Evolutionary conservation across 805 yeast genomes (phyloP).

Genomic region (Ogataea chonburiensis): DNA sequence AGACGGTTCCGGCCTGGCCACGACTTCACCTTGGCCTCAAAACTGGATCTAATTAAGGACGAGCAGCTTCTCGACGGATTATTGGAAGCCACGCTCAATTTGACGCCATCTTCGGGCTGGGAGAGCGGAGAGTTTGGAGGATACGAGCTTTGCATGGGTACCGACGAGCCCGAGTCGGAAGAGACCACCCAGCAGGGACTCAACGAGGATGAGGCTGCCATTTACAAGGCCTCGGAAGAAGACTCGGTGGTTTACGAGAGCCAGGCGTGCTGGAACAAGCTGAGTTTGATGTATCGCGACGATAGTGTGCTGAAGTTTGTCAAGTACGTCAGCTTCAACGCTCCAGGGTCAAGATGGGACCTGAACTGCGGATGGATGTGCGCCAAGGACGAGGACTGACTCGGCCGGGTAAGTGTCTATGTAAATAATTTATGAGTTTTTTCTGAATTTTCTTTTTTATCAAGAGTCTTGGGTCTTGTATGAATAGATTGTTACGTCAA

Average conservation of each 20-base stretch:
- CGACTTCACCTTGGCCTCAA: slow-evolving; percentile 89
- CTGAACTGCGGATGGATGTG: slow-evolving; percentile 78
- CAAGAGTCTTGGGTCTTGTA: slow-evolving; percentile 8
- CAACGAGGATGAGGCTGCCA: slow-evolving; percentile 76
- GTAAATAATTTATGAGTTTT: not conserved
- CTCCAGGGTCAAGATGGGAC: slow-evolving; percentile 94
- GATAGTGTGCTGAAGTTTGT: slow-evolving; percentile 85
- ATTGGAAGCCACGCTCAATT: slow-evolving; percentile 75
- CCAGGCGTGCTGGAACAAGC: slow-evolving; percentile 80
- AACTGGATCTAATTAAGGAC: slow-evolving; percentile 31
- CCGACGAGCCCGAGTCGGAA: slow-evolving; percentile 42
- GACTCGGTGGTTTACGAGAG: slow-evolving; percentile 75
- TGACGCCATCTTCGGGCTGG: slow-evolving; percentile 87
- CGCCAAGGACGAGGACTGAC: slow-evolving; percentile 45
- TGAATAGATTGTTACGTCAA: slow-evolving; percentile 9
- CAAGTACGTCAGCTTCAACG: slow-evolving; percentile 84
- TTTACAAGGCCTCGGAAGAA: slow-evolving; percentile 66
- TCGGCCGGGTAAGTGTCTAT: slow-evolving; percentile 30
- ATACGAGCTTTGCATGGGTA: slow-evolving; percentile 86
- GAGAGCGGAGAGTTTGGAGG: slow-evolving; percentile 90
- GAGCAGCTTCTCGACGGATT: slow-evolving; percentile 43
- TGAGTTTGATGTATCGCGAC: slow-evolving; percentile 78
- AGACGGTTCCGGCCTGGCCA: slow-evolving; percentile 94
- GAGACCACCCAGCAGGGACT: slow-evolving; percentile 37
- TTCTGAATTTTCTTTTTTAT: slow-evolving; percentile 1